Base-by-base conservation (phyloP, 1,284 basidiomycete species). In the Farysia itapuensis region DNA sequence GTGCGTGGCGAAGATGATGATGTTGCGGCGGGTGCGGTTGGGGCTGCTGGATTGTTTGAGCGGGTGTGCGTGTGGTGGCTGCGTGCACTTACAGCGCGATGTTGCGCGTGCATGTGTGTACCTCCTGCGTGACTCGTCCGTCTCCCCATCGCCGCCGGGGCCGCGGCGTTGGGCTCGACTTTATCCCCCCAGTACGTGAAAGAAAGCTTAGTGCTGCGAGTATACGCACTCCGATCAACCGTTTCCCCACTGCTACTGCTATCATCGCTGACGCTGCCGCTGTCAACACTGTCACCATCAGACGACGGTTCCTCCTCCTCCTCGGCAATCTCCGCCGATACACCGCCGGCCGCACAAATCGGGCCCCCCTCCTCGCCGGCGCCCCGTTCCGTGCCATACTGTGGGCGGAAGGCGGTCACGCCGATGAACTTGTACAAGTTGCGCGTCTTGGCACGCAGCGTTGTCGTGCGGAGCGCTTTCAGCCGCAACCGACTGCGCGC, bases 361-460 rank as follows among this genome's bases (percentile, higher is more conserved):
- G 61, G 52, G 33, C 56, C 30, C 2, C 59, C 59, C 13, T 59
- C 47, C 14, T 36, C 11, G 13, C 36, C 40, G n/a, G 37, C 41
- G 4, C 30, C 40, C n/a, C 31, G 41, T 0, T 34, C 52, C 4
- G 33, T 40, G 2, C 29, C 30, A 9, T 11, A 37, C 3, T 35
- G 34, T 7, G 32, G 45, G 2, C 29, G 29, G 24, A 48, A 44
- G 5, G 52, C 59, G 15, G 42, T 58, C 5, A 70, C 64, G 4
- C 43, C 50, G 26, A 72, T 20, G 18, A 72, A 72, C 25, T 61
- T 67, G 61, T 72, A 72, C 25, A 72, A 33, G 35, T 72, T 72
- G 33, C 69, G 43, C 11, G 69, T 70, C 37, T 67, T 67, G 15
- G 67, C 61, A 7, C 67, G 43, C 29, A 72, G 43, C 2, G 69